Conservation (phyloP, 768 basidiomycete genomes). For the Hypholoma sublateritium region DNA sequence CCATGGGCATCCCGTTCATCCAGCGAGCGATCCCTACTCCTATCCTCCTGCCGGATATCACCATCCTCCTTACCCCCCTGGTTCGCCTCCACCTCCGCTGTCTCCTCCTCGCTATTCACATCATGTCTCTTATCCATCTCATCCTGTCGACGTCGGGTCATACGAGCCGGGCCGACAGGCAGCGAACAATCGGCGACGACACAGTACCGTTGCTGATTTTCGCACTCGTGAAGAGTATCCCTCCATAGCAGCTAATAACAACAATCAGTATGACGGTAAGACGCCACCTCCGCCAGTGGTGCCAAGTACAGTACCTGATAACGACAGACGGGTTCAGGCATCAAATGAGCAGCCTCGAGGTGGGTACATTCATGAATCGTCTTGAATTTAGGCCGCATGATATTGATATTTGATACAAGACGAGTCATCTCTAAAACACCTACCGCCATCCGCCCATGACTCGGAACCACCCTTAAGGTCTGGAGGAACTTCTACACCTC, state of each 20-base stretch:
- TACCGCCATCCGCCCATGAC: not conserved
- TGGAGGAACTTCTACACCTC: not conserved
- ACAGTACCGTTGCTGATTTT: constrained; percentile 10
- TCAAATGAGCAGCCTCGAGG: not conserved
- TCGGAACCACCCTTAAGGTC: not conserved
- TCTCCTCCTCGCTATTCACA: constrained; percentile 8
- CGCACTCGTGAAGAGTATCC: constrained; percentile 7
- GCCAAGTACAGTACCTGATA: not conserved
- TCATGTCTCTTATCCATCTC: constrained; percentile 8
- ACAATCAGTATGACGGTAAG: constrained; percentile 3
- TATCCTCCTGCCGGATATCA: not conserved
- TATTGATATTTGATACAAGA: not conserved
- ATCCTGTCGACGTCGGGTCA: constrained; percentile 4
- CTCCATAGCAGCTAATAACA: not conserved
- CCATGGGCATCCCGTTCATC: not conserved
- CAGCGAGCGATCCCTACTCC: not conserved
- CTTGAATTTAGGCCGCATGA: not conserved
- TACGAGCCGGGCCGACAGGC: constrained; percentile 7
- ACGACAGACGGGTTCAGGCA: not conserved
- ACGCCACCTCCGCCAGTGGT: constrained; percentile 21
- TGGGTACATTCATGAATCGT: not conserved
- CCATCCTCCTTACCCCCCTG: not conserved
- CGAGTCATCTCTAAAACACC: not conserved
- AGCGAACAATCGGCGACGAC: constrained; percentile 8
- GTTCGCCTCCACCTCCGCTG: constrained; percentile 3